Conservation (phyloP, 495 filamentous ascomycete genomes). For the Trichocladium antarcticum region DNA sequence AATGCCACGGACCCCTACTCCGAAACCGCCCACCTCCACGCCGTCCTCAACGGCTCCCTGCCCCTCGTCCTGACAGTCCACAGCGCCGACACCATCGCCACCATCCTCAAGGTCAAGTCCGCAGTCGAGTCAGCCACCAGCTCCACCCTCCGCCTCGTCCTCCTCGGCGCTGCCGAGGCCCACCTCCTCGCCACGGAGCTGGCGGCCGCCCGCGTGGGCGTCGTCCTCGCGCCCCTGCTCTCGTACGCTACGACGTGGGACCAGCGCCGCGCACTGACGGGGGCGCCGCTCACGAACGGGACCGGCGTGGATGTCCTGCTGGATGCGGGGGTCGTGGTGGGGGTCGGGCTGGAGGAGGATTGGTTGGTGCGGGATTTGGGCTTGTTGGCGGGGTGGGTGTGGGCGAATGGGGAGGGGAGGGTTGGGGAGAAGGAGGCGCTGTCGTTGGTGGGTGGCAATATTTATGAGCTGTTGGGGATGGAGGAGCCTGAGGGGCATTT, state of each 20-base stretch:
- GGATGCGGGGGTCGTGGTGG: conserved; percentile 36
- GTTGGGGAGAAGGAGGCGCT: conserved; percentile 31
- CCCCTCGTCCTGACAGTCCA: conserved; percentile 35
- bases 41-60: conserved; percentile 29
- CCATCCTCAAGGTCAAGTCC: conserved; percentile 31
- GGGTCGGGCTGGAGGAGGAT: conserved; percentile 39
- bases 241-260: conserved; percentile 38
- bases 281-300: conserved; percentile 43
- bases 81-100: conserved; percentile 36
- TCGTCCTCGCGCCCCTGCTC: conserved; percentile 39
- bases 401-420: conserved; percentile 39
- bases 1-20: conserved; percentile 27
- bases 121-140: conserved; percentile 20
- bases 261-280: conserved; percentile 36
- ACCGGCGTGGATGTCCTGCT: conserved; percentile 38
- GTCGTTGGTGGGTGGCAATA: conserved; percentile 35
- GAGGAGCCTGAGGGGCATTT: conserved; percentile 28
- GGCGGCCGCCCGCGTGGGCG: conserved; percentile 34
- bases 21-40: conserved; percentile 29
- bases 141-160: conserved; percentile 27
- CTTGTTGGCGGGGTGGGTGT: conserved; percentile 41
- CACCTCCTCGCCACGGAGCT: conserved; percentile 38
- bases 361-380: conserved; percentile 39
- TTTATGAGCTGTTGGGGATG: conserved; percentile 40
- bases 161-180: conserved; percentile 42